Base-by-base conservation (phyloP, 306 rosid genomes). In the Benincasa hispida region DNA sequence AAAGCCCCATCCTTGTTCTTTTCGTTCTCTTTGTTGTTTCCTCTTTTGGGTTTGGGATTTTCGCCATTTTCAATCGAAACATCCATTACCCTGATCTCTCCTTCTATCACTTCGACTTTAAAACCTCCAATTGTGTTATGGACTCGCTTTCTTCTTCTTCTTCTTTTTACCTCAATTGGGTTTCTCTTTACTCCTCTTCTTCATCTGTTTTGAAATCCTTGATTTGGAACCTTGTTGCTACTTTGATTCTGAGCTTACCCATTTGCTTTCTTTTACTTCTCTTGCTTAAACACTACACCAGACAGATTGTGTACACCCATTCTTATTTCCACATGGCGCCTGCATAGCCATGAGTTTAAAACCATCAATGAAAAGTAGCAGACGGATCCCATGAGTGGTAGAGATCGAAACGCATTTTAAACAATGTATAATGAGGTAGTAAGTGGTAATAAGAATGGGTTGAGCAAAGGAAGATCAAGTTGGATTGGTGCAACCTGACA, bases 21-120 rank as follows among this genome's bases (percentile, higher is more conserved):
- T 91, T 90, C 81, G 81, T 90, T 48, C 76, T 94, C 81, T 72
- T 94, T 74, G 59, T 82, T 42, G 78, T 94, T 75, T 87, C 81
- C 76, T 87, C 97, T 28, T 91, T 90, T 78, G 91, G 79, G 17
- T 80, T 87, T 41, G 98, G 98, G 22, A 86, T 94, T 82, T 94
- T 91, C 80, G 70, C 91, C 41, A 6, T 89, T 84, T 76, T 86
- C 82, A 82, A 91, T 41, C 80, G 93, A 9, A 94, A 94, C 77
- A 1, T 80, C 80, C 30, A 63, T 80, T 87, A 74, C 84, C 35
- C 86, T 56, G 12, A 45, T 34, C 79, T 88, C 83, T 83, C 96
- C 17, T 88, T 91, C 53, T 94, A 6, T 87, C 10, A 77, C 28
- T 94, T 79, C 84, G 88, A 85, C 77, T 13, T 76, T 32, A 78